Base-by-base conservation (phyloP, 164 flowering plant genomes). In the Aristolochia fimbriata region DNA sequence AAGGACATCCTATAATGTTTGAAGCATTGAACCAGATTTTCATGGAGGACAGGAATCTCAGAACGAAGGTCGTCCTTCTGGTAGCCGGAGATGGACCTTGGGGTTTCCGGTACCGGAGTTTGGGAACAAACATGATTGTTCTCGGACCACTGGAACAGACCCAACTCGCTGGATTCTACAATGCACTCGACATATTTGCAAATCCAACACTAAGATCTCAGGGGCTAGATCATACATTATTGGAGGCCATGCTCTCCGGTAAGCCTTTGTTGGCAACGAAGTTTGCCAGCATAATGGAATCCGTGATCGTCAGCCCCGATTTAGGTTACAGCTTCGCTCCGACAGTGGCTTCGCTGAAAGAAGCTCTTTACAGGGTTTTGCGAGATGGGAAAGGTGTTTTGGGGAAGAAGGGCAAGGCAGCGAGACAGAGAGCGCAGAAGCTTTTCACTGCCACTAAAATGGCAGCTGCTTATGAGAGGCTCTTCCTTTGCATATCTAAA, bases 51-150 rank as follows among this genome's bases (percentile, higher is more conserved):
- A 53, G 23, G 0, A 27, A 7, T 11, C 47, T 74, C 62, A 56
- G 62, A 55, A 67, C 60, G 30, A 62, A 55, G 37, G 72, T 71
- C 19, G 58, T 71, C 47, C 69, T 81, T 62, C 73, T 86, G 14
- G 81, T 88, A n/a, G 93, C 88, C 10, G 93, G 96, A 41, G 77
- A 80, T 70, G 96, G 93, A 51, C 93, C 96, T 15, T 84, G 96
- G 88, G 78, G 80, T 33, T 65, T 41, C 24, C 70, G 83, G 62
- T 86, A 83, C 62, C 76, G 68, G 73, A 84, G 78, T 8, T 79
- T 86, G 3, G 84, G 93, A 1, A 16, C 77, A 2, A 81, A 79
- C 60, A 30, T 81, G 13, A 58, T 75, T 15, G 87, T 86, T 65
- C 63, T 88, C 61, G 96, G 93, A 19, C 80, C 96, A 19, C n/a